phyloP scores from a whole-genome alignment of 257 asterid genomes.

The Solanum medicagineum region DNA sequence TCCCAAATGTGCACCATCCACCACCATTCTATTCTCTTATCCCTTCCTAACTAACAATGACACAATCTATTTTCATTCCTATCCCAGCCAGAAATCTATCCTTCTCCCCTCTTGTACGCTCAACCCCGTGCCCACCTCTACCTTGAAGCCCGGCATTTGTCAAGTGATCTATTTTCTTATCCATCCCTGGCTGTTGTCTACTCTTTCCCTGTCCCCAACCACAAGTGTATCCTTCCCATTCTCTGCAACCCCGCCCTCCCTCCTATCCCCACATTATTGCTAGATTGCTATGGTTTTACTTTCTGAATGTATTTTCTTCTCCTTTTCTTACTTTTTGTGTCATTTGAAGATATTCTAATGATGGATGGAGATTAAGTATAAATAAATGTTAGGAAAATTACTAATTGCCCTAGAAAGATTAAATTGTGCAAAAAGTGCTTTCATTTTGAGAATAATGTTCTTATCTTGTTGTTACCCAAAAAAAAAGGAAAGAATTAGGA shows the following conservation, averaged over 20 bases:
- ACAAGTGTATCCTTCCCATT: background rate
- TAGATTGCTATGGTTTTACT: background rate
- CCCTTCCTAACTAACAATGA: background rate
- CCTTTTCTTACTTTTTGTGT: background rate
- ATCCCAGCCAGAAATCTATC: background rate
- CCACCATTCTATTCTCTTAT: background rate
- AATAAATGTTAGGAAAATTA: background rate
- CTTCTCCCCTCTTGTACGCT: background rate
- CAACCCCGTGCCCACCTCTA: background rate
- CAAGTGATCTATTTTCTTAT: background rate
- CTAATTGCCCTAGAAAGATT: background rate
- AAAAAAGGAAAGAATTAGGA: background rate
- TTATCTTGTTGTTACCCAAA: background rate
- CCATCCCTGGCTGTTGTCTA: background rate
- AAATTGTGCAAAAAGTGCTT: background rate
- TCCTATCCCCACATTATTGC: background rate
- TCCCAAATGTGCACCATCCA: background rate
- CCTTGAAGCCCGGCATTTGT: background rate
- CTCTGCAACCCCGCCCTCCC: background rate
- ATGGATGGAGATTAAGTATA: background rate
- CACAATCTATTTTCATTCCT: background rate
- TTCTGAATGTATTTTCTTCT: background rate
- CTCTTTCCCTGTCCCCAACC: background rate
- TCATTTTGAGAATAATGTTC: background rate
- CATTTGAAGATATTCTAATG: background rate